A percentile compares a stretch with the other conserved stretches of the same genome.
phyloP scores from a whole-genome alignment of 352 stramenopile genomes.

The Thraustochytrium striatum region DNA sequence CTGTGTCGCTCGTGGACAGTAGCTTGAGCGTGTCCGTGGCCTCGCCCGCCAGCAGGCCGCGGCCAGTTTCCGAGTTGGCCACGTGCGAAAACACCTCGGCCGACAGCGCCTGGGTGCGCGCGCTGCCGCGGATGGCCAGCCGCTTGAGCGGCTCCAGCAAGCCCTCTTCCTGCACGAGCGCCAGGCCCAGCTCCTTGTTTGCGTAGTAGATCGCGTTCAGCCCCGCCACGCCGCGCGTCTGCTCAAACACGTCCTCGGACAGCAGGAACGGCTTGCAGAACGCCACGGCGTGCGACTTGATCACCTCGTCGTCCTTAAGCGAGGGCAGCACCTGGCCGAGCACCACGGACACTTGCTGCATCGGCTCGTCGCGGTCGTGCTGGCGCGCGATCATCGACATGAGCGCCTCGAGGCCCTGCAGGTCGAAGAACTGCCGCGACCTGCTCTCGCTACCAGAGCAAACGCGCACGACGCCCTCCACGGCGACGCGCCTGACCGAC shows the following conservation, averaged over 20 bases:
- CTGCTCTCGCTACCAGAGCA: slow-evolving; percentile 18
- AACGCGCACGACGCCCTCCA: slow-evolving; percentile 17
- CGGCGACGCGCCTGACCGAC: slow-evolving; percentile 8
- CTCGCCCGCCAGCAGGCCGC: slow-evolving; percentile 29
- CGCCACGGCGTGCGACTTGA: slow-evolving; percentile 29
- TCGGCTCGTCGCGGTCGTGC: slow-evolving; percentile 32
- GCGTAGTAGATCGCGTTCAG: slow-evolving; percentile 47
- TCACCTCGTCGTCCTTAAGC: slow-evolving; percentile 43
- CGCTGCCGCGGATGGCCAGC: background rate
- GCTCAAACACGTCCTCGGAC: slow-evolving; percentile 19
- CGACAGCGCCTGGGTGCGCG: slow-evolving; percentile 6
- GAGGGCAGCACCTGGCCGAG: slow-evolving; percentile 36
- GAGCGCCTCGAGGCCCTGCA: background rate
- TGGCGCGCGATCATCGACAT: slow-evolving; percentile 40
- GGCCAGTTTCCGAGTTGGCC: slow-evolving; percentile 35
- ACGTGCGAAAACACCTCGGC: slow-evolving; percentile 45
- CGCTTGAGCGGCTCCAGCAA: slow-evolving; percentile 10
- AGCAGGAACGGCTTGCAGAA: slow-evolving; percentile 38
- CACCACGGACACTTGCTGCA: slow-evolving; percentile 45
- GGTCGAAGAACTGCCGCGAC: slow-evolving; percentile 5
- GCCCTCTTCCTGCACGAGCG: slow-evolving; percentile 33
- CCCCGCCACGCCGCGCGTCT: slow-evolving; percentile 23
- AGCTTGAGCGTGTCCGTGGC: slow-evolving; percentile 42
- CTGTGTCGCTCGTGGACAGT: slow-evolving; percentile 2
- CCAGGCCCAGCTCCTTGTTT: slow-evolving; percentile 44